phyloP scores from a whole-genome alignment of 768 basidiomycete genomes.

The Suillus weaverae region DNA sequence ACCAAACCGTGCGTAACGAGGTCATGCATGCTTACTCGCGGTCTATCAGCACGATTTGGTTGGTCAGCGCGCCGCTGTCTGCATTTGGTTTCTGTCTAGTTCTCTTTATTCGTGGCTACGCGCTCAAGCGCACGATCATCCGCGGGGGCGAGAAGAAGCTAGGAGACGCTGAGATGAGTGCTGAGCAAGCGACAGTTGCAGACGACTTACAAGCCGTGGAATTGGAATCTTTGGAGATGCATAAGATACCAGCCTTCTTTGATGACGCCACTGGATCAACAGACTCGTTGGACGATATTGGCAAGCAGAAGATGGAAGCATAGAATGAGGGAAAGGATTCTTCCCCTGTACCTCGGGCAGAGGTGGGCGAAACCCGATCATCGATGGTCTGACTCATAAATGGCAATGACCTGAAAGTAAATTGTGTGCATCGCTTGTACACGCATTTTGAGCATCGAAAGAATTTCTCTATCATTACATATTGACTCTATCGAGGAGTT shows the following conservation, averaged over 20 bases:
- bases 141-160: slow-evolving; percentile 11
- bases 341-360: background rate
- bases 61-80: slow-evolving; percentile 35
- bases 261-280: slow-evolving; percentile 8
- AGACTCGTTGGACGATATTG: slow-evolving; percentile 2
- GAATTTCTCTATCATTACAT: background rate
- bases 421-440: background rate
- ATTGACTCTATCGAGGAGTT: too few relatives aligned
- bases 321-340: background rate
- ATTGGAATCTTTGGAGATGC: background rate
- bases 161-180: slow-evolving; percentile 34
- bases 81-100: slow-evolving; percentile 32
- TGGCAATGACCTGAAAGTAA: background rate
- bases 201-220: slow-evolving; percentile 3
- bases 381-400: background rate
- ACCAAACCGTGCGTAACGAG: slow-evolving; percentile 27
- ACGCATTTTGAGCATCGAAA: background rate
- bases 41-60: slow-evolving; percentile 40
- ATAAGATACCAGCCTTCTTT: background rate
- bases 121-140: slow-evolving; percentile 31
- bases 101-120: slow-evolving; percentile 36
- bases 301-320: slow-evolving; percentile 4
- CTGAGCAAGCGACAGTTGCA: background rate
- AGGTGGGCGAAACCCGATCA: background rate
- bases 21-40: slow-evolving; percentile 39